Base-by-base conservation (phyloP, 176 grass and related monocot species). In the Carex kokanica region DNA sequence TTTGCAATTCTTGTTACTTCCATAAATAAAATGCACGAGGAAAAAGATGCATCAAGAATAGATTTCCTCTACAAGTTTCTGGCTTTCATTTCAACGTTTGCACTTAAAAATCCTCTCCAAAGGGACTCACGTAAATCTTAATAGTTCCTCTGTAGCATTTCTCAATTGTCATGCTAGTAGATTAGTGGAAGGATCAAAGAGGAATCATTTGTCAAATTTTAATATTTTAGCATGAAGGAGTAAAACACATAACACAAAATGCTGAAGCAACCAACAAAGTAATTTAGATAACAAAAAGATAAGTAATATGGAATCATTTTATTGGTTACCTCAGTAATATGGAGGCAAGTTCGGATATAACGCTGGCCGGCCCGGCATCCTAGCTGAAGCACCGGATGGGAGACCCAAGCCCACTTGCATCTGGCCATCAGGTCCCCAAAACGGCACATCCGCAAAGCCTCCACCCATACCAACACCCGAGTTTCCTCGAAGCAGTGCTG, bases 321-420 rank as follows among this genome's bases (percentile, higher is more conserved):
- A 80, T 54, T 69, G 53, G 63, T 86, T 93, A 99, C 97, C 97
- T 93, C 83, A 99, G 83, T 93, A 99, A 83, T 96, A 96, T 79
- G 92, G 95, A 10, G 90, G 90, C 62, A 90, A 64, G 25, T 98
- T 95, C 5, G 89, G 93, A 84, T 96, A 93, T 84, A 96, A 79
- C 0, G 85, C 88, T 59, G 86, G 85, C 23, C 92, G 90, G 78
- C 89, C 86, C 66, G 91, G 91, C 62, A 94, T 87, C 29, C 87
- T 88, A 71, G 84, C 12, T 85, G 92, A 78, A 11, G 88, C 87
- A 58, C 90, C 82, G 43, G 84, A 51, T 54, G 92, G 88, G 54
- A 93, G 93, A 62, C 89, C 90, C 49, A 90, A 90, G 60, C 96
- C 83, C 15, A 95, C 96, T 90, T 85, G 25, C 91, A 89, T 73